phyloP scores from a whole-genome alignment of 2,329 filamentous ascomycete genomes.

The Colletotrichum sp. region DNA sequence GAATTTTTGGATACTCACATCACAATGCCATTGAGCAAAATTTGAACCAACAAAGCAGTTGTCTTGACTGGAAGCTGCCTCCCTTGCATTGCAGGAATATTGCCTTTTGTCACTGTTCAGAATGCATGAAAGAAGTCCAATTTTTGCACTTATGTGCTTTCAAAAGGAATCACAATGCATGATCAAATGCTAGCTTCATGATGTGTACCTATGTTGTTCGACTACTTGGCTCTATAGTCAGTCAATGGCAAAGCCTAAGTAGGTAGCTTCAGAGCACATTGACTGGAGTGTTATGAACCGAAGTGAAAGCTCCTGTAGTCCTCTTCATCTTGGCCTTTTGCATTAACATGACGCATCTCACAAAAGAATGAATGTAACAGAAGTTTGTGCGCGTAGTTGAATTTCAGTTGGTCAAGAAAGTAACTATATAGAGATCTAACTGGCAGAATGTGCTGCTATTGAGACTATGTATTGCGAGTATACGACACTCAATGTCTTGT shows the following conservation, averaged over 20 bases:
- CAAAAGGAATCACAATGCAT: background rate
- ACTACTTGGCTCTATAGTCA: background rate
- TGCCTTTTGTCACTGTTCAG: background rate
- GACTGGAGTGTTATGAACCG: background rate
- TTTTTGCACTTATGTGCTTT: fast-evolving
- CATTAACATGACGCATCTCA: background rate
- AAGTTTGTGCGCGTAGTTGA: background rate
- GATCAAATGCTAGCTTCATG: background rate
- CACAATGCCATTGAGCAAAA: background rate
- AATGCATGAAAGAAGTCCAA: background rate
- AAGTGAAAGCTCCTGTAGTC: fast-evolving
- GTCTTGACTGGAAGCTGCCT: background rate
- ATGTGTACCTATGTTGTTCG: background rate
- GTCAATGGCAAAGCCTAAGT: background rate
- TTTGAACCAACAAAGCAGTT: background rate
- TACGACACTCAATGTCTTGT: background rate
- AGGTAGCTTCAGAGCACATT: background rate
- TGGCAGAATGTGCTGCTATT: background rate
- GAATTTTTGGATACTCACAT: background rate
- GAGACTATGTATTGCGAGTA: background rate
- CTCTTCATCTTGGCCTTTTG: background rate
- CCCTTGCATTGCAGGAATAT: too few species aligned
- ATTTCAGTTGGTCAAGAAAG: background rate
- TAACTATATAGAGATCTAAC: background rate
- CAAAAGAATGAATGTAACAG: background rate